phyloP scores from a whole-genome alignment of 2,329 filamentous ascomycete genomes.

The Gaeumannomyces tritici region DNA sequence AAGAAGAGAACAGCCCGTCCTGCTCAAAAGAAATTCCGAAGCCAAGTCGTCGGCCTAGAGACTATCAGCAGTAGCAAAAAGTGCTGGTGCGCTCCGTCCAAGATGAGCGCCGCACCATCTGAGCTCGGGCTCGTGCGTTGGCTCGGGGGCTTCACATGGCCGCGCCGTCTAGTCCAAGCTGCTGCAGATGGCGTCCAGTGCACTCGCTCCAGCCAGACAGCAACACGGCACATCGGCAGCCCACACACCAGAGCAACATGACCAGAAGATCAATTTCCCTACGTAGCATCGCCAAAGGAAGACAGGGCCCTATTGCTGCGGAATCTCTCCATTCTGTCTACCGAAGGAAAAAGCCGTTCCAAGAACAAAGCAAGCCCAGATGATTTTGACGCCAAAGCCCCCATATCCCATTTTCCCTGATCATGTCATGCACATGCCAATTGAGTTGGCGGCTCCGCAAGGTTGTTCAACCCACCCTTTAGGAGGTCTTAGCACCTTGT shows the following conservation, averaged over 20 bases:
- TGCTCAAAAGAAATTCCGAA: background rate
- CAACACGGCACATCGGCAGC: background rate
- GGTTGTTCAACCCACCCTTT: background rate
- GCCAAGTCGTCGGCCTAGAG: background rate
- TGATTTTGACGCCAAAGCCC: slow-evolving; percentile 1
- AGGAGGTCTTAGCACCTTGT: slow-evolving; percentile 59
- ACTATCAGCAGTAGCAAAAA: background rate
- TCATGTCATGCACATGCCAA: background rate
- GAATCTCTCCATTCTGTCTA: background rate
- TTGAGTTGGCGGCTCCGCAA: background rate
- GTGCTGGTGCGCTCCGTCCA: background rate
- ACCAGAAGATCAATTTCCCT: background rate
- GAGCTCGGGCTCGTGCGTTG: background rate
- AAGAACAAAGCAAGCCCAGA: slow-evolving; percentile 4
- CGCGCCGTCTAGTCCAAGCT: too few species aligned
- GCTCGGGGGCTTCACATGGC: too few species aligned
- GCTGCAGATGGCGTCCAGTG: too few species aligned
- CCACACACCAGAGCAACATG: background rate
- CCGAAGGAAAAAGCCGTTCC: background rate
- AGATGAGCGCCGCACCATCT: background rate
- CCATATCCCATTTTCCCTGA: background rate
- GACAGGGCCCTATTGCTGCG: background rate
- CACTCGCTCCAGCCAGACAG: too few species aligned
- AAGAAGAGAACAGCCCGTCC: background rate
- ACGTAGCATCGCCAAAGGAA: background rate